Conservation (phyloP, 1,284 basidiomycete species). For the Heimioporus retisporus region DNA sequence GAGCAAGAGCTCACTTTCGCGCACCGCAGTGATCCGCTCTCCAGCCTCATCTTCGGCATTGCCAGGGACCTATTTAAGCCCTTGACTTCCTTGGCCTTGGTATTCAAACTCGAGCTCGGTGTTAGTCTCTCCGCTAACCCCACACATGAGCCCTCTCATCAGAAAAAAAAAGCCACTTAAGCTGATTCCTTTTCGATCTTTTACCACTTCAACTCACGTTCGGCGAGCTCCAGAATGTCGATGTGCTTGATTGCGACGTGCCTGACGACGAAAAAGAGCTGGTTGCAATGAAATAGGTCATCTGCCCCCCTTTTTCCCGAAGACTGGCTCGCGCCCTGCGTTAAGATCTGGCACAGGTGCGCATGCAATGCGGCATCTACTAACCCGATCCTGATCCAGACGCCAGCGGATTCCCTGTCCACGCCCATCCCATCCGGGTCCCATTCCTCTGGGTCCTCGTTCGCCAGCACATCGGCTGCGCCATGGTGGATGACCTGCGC, state of each 20-base stretch:
- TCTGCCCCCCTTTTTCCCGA: constrained; percentile 65
- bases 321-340: constrained; percentile 1
- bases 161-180: constrained; percentile 46
- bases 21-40: constrained; percentile 87
- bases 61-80: constrained; percentile 97
- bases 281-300: constrained; percentile 90
- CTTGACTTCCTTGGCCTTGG: constrained; percentile 80
- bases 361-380: constrained; percentile 24
- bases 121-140: constrained; percentile 65
- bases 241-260: constrained; percentile 99
- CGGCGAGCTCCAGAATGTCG: constrained; percentile 96
- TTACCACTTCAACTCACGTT: constrained; percentile 96
- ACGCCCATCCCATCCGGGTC: constrained; percentile 64
- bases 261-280: constrained; percentile 94
- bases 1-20: constrained; percentile 92
- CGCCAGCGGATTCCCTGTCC: constrained; percentile 14
- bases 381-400: constrained; percentile 9
- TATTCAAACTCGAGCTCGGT: constrained; percentile 47
- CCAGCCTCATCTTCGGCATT: constrained; percentile 99
- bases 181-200: constrained; percentile 91
- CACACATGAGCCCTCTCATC: background rate
- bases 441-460: constrained; percentile 33
- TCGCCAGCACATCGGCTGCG: constrained; percentile 9
- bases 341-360: constrained; percentile 29
- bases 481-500: constrained; percentile 36